A percentile compares a stretch with the other conserved stretches of the same genome.
Evolutionary conservation across 2,329 filamentous ascomycete species (phyloP).

Genomic region (Colletotrichum sp.): DNA sequence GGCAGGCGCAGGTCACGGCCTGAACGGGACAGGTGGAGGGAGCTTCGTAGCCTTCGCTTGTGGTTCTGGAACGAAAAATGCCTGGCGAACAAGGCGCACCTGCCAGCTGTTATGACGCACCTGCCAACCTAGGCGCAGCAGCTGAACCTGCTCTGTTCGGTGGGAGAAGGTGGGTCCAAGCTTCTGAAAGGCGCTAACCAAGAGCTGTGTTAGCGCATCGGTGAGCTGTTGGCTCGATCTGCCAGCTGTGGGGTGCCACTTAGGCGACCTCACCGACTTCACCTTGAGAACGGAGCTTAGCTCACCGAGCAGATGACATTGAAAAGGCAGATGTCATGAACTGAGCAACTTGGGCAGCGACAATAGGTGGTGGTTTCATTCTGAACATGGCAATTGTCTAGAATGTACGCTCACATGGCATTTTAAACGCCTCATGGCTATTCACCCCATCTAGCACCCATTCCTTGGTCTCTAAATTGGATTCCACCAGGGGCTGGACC

Average conservation of each 20-base stretch:
- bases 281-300: neutral
- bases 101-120: slow-evolving; percentile 2
- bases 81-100: neutral
- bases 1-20: neutral
- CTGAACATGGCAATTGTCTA: neutral
- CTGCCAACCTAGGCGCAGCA: neutral
- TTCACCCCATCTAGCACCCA: neutral
- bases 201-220: neutral
- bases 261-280: neutral
- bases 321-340: neutral
- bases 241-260: neutral
- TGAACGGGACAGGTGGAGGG: neutral
- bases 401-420: neutral
- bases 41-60: neutral
- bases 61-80: neutral
- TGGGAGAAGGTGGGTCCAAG: neutral
- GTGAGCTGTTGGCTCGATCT: neutral
- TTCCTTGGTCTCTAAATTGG: fast-evolving
- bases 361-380: neutral
- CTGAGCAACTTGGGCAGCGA: neutral
- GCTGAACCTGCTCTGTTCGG: neutral
- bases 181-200: neutral
- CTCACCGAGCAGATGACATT: neutral
- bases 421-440: neutral
- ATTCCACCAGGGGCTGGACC: neutral